phyloP scores from a whole-genome alignment of 805 yeast genomes.

The Barnettozyma salicaria region DNA sequence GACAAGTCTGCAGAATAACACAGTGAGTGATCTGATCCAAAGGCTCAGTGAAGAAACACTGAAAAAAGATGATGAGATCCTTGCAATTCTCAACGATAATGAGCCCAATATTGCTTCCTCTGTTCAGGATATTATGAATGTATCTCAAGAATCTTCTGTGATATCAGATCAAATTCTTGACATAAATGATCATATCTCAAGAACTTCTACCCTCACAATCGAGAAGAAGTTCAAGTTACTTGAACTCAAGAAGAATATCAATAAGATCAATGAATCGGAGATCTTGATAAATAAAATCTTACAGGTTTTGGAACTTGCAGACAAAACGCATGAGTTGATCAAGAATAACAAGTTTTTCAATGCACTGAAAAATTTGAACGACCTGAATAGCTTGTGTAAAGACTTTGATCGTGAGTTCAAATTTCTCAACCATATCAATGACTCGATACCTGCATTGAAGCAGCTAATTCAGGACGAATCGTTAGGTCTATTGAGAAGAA shows the following conservation, averaged over 20 bases:
- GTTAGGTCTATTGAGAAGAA: constrained; percentile 55
- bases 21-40: constrained; percentile 50
- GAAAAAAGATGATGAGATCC: constrained; percentile 58
- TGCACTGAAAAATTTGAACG: constrained; percentile 79
- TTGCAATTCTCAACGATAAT: constrained; percentile 52
- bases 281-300: constrained; percentile 65
- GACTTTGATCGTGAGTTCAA: constrained; percentile 66
- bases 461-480: constrained; percentile 70
- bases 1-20: constrained; percentile 49
- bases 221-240: constrained; percentile 54
- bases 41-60: constrained; percentile 51
- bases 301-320: constrained; percentile 79
- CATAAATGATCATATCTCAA: constrained; percentile 52
- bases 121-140: constrained; percentile 54
- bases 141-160: constrained; percentile 50
- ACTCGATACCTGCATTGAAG: constrained; percentile 71
- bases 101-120: constrained; percentile 52
- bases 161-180: constrained; percentile 49
- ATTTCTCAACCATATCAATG: constrained; percentile 66
- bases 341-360: constrained; percentile 71
- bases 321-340: constrained; percentile 77
- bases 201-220: constrained; percentile 61
- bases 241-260: constrained; percentile 55
- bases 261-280: constrained; percentile 66
- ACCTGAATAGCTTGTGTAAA: constrained; percentile 62